Percentiles rank a stretch among this genome's conserved stretches.
Evolutionary conservation across 2,329 filamentous ascomycete species (phyloP).

Genomic region (Colletotrichum ledebouriae): DNA sequence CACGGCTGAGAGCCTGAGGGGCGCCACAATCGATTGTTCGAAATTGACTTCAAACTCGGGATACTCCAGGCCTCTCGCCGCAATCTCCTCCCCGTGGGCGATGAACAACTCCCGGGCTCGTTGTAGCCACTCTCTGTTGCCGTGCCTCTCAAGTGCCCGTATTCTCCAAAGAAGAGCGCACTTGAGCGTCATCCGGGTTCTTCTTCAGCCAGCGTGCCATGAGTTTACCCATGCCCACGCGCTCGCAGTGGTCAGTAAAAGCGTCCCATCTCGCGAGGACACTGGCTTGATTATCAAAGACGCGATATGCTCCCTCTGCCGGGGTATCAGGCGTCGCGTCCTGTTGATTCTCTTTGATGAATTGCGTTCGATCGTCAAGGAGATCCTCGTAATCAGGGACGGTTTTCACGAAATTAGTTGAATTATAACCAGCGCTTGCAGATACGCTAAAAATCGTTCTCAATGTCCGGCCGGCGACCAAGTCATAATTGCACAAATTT

Average conservation of each 20-base stretch:
- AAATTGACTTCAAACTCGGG: conserved; percentile 37
- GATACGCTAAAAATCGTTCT: background rate
- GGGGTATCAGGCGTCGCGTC: no score
- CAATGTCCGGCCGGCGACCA: background rate
- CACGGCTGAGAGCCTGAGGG: conserved; percentile 26
- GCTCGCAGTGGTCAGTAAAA: no score
- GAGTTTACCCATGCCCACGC: no score
- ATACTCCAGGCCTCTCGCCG: conserved; percentile 5
- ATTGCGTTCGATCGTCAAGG: no score
- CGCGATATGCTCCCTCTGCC: no score
- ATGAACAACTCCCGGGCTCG: conserved; percentile 4
- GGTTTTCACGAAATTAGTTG: conserved; percentile 19
- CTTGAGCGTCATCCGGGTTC: no score
- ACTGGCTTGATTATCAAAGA: no score
- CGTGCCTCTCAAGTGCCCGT: conserved; percentile 11
- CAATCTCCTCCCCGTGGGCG: conserved; percentile 14
- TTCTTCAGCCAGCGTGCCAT: no score
- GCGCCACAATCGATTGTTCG: conserved; percentile 37
- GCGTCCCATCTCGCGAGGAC: no score
- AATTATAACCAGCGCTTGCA: background rate
- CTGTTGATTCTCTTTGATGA: no score
- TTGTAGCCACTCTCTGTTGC: background rate
- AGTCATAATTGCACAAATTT: background rate
- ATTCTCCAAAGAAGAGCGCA: background rate
- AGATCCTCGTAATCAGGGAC: conserved; percentile 11